Conservation (phyloP, 2,329 filamentous ascomycete genomes). For the Aspergillus ustus region DNA sequence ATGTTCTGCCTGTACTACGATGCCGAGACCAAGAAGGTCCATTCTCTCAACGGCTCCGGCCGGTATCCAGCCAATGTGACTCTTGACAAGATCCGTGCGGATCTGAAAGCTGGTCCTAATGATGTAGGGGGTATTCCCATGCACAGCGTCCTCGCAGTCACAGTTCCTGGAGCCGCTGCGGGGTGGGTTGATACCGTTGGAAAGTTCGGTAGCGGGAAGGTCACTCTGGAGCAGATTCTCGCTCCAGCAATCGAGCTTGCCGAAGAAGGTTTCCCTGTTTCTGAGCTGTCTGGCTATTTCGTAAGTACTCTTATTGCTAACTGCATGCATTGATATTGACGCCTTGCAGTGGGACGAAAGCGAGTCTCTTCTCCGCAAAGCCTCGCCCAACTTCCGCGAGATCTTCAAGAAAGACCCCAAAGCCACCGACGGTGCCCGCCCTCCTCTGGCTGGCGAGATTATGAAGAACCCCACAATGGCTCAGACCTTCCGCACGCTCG, state of each 20-base stretch:
- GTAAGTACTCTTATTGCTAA: conserved; percentile 54
- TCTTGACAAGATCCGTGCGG: conserved; percentile 70
- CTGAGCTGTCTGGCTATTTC: conserved; percentile 71
- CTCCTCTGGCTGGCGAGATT: conserved; percentile 80
- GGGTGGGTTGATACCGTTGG: conserved; percentile 92
- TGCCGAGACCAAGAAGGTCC: conserved; percentile 78
- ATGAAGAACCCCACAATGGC: conserved; percentile 85
- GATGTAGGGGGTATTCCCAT: conserved; percentile 69
- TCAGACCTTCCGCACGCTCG: conserved; percentile 78
- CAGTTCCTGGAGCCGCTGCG: conserved; percentile 86
- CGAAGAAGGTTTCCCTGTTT: conserved; percentile 88
- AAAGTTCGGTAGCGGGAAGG: conserved; percentile 84
- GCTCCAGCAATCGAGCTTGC: conserved; percentile 81
- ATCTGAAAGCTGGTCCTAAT: conserved; percentile 68
- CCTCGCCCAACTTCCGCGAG: conserved; percentile 85
- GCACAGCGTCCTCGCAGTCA: conserved; percentile 77
- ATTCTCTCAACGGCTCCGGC: conserved; percentile 91
- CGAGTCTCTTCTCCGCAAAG: conserved; percentile 67
- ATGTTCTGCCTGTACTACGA: conserved; percentile 96
- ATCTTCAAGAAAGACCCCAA: conserved; percentile 79
- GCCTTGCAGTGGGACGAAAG: conserved; percentile 68
- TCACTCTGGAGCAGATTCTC: conserved; percentile 77
- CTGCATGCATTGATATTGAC: neutral
- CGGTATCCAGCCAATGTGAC: conserved; percentile 72
- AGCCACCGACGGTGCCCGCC: conserved; percentile 70